Base-by-base conservation (phyloP, 352 stramenopile genomes). In the Aphanomyces stellatus region DNA sequence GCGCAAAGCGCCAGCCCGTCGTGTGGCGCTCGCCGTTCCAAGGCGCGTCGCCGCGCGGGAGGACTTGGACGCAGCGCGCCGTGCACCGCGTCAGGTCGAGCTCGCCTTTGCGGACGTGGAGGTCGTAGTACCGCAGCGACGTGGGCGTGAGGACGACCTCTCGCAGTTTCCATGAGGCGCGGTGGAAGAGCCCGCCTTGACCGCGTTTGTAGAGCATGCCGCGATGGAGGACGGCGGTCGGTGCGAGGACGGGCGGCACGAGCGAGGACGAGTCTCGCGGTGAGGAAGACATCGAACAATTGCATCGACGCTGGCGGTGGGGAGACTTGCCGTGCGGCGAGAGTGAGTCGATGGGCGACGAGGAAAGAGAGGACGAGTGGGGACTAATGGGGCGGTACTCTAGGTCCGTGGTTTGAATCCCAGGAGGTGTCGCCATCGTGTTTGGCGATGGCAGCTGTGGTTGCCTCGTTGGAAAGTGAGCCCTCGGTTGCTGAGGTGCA, bases 201-300 rank as follows among this genome's bases (percentile, higher is more conserved):
- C 55, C 55, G 19, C 55, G 55, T 35, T 64, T 64, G 55, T 51
- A 64, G 8, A 64, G 37, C 55, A 43, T 51, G 1, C 55, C 55
- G 17, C 28, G 27, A 8, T 41, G 27, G 6, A 60, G 15, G 2
- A 43, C 51, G 15, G 2, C 42, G 8, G 19, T 24, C 31, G 28
- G 4, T 10, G 41, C 31, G 30, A 41, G 13, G 15, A 30, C 31
- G 51, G 41, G 27, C n/a, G n/a, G n/a, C n/a, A n/a, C n/a, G n/a
- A n/a, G n/a, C n/a, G n/a, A n/a, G n/a, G n/a, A n/a, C n/a, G n/a
- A n/a, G n/a, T n/a, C n/a, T n/a, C n/a, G n/a, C n/a, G n/a, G n/a
- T n/a, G n/a, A n/a, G n/a, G n/a, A n/a, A n/a, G n/a, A n/a, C n/a
- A n/a, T n/a, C n/a, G n/a, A n/a, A n/a, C n/a, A n/a, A n/a, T n/a